Evolutionary conservation across 1,284 basidiomycete species (phyloP).

Genomic region (Heterobasidion irregulare): DNA sequence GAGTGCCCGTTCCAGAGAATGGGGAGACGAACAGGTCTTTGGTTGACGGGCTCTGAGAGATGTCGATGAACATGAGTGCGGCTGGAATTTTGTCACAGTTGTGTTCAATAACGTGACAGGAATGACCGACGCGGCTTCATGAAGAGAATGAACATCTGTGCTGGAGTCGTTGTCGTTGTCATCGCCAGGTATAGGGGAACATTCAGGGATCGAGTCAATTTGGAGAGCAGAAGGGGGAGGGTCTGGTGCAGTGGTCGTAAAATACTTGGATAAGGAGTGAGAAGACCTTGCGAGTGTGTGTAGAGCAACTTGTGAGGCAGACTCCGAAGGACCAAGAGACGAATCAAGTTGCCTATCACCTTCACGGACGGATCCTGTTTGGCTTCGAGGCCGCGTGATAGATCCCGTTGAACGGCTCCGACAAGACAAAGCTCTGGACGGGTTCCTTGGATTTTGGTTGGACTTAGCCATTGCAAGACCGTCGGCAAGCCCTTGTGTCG

Average conservation of each 20-base stretch:
- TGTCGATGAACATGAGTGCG: no score
- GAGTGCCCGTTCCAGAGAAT: slow-evolving; percentile 1
- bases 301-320: slow-evolving; percentile 34
- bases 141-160: no score
- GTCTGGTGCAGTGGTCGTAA: background rate
- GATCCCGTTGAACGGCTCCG: no score
- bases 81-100: no score
- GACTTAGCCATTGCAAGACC: background rate
- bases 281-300: background rate
- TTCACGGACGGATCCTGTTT: background rate
- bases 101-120: no score
- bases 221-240: no score
- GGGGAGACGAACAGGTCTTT: background rate
- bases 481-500: background rate
- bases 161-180: no score
- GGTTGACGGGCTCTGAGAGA: background rate
- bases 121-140: no score
- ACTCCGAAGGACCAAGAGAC: slow-evolving; percentile 45
- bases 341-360: slow-evolving; percentile 10
- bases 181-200: no score
- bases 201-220: no score
- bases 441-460: background rate
- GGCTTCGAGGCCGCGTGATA: no score
- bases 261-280: background rate
- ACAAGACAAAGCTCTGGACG: no score